Evolutionary conservation across 352 stramenopile genomes (phyloP).

Genomic region (Phytophthora pistaciae): DNA sequence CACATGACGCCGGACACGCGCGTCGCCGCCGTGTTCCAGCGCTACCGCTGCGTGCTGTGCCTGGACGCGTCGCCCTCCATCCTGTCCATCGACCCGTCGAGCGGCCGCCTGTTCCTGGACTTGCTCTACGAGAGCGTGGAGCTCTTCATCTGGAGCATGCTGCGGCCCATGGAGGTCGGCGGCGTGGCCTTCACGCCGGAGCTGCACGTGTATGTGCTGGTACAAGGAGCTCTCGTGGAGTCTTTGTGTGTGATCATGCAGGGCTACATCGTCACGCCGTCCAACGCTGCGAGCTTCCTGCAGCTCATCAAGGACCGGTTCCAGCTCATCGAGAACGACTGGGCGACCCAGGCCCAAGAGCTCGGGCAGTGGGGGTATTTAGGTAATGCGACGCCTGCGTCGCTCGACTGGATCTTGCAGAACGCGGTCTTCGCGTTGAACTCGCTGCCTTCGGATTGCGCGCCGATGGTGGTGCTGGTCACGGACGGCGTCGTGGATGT

Average conservation of each 20-base stretch:
- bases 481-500: slow-evolving; percentile 90
- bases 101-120: slow-evolving; percentile 81
- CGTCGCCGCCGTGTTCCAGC: slow-evolving; percentile 72
- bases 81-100: slow-evolving; percentile 80
- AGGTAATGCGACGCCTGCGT: slow-evolving; percentile 49
- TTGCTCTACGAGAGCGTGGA: slow-evolving; percentile 83
- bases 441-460: slow-evolving; percentile 77
- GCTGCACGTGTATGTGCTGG: slow-evolving; percentile 83
- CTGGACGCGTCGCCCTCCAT: slow-evolving; percentile 87
- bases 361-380: slow-evolving; percentile 30
- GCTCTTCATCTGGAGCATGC: slow-evolving; percentile 78
- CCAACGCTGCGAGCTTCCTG: slow-evolving; percentile 68
- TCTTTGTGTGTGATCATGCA: slow-evolving; percentile 87
- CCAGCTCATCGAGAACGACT: slow-evolving; percentile 86
- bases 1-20: slow-evolving; percentile 54
- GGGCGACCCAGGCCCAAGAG: slow-evolving; percentile 57
- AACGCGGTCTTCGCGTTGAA: slow-evolving; percentile 90
- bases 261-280: slow-evolving; percentile 73
- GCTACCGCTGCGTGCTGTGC: slow-evolving; percentile 87
- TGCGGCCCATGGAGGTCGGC: slow-evolving; percentile 69
- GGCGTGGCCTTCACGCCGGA: slow-evolving; percentile 61
- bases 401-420: slow-evolving; percentile 83
- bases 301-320: slow-evolving; percentile 79
- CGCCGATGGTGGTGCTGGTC: slow-evolving; percentile 84
- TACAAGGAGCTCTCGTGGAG: slow-evolving; percentile 82